Evolutionary conservation across 306 rosid genomes (phyloP).

Genomic region (Astragalus membranaceus): DNA sequence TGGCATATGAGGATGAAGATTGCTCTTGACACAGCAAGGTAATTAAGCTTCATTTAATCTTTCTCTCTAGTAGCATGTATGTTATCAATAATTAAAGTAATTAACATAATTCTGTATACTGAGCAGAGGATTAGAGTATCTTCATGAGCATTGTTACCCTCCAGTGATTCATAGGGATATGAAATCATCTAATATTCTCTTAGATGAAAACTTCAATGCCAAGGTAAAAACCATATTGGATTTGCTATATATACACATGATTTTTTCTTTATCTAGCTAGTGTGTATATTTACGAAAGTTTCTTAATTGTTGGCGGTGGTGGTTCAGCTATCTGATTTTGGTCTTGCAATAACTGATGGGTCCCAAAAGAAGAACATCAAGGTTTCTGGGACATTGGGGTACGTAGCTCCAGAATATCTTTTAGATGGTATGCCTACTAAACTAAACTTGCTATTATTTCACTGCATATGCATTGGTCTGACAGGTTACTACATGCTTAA

Average conservation of each 20-base stretch:
- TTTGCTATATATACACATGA: neutral
- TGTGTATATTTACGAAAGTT: slow-evolving; percentile 2
- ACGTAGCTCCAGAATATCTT: slow-evolving; percentile 93
- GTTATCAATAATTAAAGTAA: no score
- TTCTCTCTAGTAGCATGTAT: no score
- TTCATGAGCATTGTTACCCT: slow-evolving; percentile 84
- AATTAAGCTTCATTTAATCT: no score
- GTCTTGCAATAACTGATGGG: slow-evolving; percentile 79
- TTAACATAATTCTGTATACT: slow-evolving; percentile 21
- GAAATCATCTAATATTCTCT: slow-evolving; percentile 92
- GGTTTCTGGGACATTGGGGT: slow-evolving; percentile 91
- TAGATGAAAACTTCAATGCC: slow-evolving; percentile 88
- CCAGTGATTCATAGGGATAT: slow-evolving; percentile 89
- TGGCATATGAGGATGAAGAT: slow-evolving; percentile 95
- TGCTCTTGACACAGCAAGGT: slow-evolving; percentile 95
- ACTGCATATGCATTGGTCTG: slow-evolving; percentile 19
- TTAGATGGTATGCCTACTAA: slow-evolving; percentile 66
- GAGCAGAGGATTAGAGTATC: slow-evolving; percentile 84
- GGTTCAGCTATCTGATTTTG: slow-evolving; percentile 93
- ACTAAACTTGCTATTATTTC: slow-evolving; percentile 22
- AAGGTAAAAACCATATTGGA: slow-evolving; percentile 44
- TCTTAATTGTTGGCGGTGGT: slow-evolving; percentile 20
- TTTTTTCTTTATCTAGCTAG: no score
- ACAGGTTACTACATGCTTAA: neutral
- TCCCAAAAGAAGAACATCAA: slow-evolving; percentile 72